These are phyloP conservation scores for Acephala macrosclerotiorum DNA, from an alignment of 2,329 filamentous ascomycete genomes.

Conservation along the genomic window DNA sequence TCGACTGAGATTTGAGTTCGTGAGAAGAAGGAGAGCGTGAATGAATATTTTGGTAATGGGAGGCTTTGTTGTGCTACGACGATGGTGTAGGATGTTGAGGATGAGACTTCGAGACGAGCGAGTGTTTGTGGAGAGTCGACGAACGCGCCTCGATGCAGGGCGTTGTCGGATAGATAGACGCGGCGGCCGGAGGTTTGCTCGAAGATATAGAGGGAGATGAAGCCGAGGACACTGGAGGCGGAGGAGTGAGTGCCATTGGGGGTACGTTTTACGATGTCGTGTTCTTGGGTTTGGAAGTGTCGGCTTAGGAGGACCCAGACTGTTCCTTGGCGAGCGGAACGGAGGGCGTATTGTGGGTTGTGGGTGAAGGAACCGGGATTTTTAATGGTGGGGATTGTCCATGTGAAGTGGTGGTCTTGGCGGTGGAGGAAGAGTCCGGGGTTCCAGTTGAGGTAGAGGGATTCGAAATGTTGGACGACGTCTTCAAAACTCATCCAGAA, in stretches of 20 bases:
- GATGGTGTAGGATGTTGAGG: conserved; percentile 58
- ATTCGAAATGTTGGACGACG: conserved; percentile 91
- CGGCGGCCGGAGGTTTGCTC: conserved; percentile 68
- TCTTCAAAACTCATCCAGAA: conserved; percentile 95
- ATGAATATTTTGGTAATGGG: conserved; percentile 76
- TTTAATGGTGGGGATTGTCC: conserved; percentile 65
- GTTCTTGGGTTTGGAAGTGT: conserved; percentile 79
- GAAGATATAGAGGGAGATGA: conserved; percentile 88
- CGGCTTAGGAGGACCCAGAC: conserved; percentile 88
- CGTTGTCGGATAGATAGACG: conserved; percentile 77
- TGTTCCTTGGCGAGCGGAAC: conserved; percentile 62
- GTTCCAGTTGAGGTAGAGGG: conserved; percentile 98
- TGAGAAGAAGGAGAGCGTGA: conserved; percentile 86
- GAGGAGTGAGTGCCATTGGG: conserved; percentile 35
- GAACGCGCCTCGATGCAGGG: conserved; percentile 79
- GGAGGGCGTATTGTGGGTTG: conserved; percentile 77
- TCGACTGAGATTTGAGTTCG: conserved; percentile 65
- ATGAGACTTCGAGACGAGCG: conserved; percentile 70
- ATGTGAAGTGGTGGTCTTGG: conserved; percentile 90
- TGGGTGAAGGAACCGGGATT: conserved; percentile 64
- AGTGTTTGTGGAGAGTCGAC: conserved; percentile 95
- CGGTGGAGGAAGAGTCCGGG: conserved; percentile 81
- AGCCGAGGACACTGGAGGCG: conserved; percentile 62
- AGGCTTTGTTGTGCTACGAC: conserved; percentile 83
- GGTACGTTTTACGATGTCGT: conserved; percentile 59